Conservation (phyloP, 1,284 basidiomycete genomes). For the Vanrija sp. region DNA sequence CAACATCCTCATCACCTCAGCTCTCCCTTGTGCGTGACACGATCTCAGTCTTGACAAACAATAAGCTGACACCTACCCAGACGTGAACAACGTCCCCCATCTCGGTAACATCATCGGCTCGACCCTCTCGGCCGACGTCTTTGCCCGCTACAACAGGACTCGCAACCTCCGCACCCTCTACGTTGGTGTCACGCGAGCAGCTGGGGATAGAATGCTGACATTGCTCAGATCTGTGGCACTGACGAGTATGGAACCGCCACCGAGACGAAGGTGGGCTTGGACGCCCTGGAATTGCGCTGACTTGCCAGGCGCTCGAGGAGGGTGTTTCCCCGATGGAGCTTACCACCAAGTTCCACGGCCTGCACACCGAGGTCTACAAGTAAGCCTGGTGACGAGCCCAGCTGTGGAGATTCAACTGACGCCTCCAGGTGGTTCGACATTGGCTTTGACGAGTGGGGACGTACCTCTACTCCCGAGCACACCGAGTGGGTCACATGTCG, state of each 20-base stretch:
- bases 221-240: constrained; percentile 86
- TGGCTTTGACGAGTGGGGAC: constrained; percentile 95
- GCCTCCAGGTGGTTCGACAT: constrained; percentile 46
- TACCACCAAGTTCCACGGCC: constrained; percentile 87
- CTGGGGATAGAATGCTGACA: constrained; percentile 34
- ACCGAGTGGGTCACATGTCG: constrained; percentile 62
- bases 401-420: background rate
- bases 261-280: constrained; percentile 61
- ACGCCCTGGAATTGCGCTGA: background rate
- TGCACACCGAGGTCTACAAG: constrained; percentile 90
- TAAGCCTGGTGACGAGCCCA: constrained; percentile 50
- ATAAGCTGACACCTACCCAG: constrained; percentile 20
- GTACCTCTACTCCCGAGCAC: constrained; percentile 86
- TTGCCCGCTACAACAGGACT: constrained; percentile 69
- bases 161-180: constrained; percentile 52
- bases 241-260: constrained; percentile 99
- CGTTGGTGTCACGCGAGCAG: constrained; percentile 35
- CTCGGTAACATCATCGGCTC: constrained; percentile 96
- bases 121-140: constrained; percentile 87
- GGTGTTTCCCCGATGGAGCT: constrained; percentile 78
- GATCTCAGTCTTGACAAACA: background rate
- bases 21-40: constrained; percentile 65
- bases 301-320: constrained; percentile 83
- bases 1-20: constrained; percentile 91
- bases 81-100: constrained; percentile 99